phyloP scores from a whole-genome alignment of 2,329 filamentous ascomycete genomes.

The Verticillium longisporum region DNA sequence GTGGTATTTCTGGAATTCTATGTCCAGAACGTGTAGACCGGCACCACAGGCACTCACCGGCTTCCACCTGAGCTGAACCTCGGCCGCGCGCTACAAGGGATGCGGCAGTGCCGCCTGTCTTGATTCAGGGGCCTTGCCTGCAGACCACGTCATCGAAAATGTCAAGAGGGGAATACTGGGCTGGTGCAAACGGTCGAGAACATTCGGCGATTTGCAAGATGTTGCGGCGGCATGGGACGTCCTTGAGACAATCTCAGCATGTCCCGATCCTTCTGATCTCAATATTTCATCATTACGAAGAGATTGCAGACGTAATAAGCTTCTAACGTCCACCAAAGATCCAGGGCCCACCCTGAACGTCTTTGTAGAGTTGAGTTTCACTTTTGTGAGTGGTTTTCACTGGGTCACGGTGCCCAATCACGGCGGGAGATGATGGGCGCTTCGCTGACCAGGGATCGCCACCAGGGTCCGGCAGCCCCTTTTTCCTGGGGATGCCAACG shows the following conservation, averaged over 20 bases:
- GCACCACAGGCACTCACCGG: background rate
- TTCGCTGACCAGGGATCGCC: slow-evolving; percentile 7
- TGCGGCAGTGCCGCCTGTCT: background rate
- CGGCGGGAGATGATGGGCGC: background rate
- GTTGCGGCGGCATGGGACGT: background rate
- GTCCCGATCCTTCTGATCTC: background rate
- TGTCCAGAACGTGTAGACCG: background rate
- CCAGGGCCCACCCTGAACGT: background rate
- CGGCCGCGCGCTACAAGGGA: background rate
- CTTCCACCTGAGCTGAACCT: background rate
- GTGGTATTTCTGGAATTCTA: background rate
- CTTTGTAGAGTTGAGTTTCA: background rate
- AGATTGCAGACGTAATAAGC: background rate
- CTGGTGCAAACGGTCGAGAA: background rate
- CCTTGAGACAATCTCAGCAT: background rate
- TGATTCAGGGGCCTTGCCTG: background rate
- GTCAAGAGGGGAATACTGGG: background rate
- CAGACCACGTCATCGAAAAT: background rate
- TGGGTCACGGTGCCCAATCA: background rate
- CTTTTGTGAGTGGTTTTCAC: background rate
- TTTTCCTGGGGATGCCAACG: background rate
- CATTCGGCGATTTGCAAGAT: background rate
- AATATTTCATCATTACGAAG: background rate
- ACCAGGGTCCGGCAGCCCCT: slow-evolving; percentile 9
- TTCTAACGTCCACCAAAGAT: background rate